A percentile compares a stretch with the other conserved stretches of the same genome.
phyloP scores from a whole-genome alignment of 108 stramenopile genomes.

The Stephanodiscus triporus region DNA sequence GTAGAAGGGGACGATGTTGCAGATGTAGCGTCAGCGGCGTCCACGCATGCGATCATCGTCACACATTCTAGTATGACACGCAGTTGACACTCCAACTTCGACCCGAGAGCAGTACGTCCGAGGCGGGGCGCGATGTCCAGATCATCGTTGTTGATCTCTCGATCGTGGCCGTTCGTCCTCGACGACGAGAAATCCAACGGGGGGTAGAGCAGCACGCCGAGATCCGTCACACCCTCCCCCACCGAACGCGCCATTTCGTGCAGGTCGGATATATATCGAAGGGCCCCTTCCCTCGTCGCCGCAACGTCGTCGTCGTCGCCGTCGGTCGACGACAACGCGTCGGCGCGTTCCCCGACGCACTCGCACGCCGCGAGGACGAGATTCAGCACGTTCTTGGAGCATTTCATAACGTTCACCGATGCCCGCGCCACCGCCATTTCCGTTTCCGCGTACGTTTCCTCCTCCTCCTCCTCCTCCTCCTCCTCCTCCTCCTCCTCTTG shows the following conservation, averaged over 20 bases:
- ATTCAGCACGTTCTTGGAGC: conserved; percentile 73
- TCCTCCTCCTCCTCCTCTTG: too few relatives aligned
- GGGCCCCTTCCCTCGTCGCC: conserved; percentile 14
- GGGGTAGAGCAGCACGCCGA: conserved; percentile 78
- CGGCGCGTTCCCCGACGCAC: conserved; percentile 48
- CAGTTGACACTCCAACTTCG: conserved; percentile 28
- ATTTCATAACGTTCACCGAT: conserved; percentile 70
- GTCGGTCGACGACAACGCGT: not conserved
- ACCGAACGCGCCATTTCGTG: conserved; percentile 58
- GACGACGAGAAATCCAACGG: conserved; percentile 50
- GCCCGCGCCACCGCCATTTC: conserved; percentile 72
- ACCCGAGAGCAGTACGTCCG: conserved; percentile 13
- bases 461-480: conserved; percentile 34
- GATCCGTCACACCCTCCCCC: conserved; percentile 81
- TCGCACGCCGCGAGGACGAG: conserved; percentile 73
- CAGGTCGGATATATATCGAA: conserved; percentile 49
- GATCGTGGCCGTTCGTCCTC: conserved; percentile 3
- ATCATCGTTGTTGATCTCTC: not conserved
- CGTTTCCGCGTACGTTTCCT: conserved; percentile 59
- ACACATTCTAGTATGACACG: conserved; percentile 30
- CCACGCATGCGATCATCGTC: conserved; percentile 5
- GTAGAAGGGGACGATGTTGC: not conserved
- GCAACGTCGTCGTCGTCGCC: conserved; percentile 10
- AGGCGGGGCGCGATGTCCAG: conserved; percentile 6
- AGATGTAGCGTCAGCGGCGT: not conserved